phyloP scores from a whole-genome alignment of 768 basidiomycete genomes.

The Lactarius sp. region DNA sequence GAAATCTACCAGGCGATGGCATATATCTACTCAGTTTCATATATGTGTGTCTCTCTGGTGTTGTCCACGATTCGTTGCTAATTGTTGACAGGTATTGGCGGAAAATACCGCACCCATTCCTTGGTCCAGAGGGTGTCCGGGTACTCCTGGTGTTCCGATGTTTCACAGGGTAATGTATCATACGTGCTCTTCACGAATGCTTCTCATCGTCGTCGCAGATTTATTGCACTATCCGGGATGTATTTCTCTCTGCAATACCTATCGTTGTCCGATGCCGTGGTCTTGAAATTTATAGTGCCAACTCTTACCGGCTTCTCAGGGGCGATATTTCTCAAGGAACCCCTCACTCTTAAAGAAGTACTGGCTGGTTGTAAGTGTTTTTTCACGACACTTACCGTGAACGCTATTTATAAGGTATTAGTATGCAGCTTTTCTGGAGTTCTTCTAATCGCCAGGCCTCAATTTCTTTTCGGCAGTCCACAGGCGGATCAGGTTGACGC shows the following conservation, averaged over 20 bases:
- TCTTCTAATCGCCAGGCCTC: constrained; percentile 74
- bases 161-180: constrained; percentile 47
- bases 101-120: constrained; percentile 50
- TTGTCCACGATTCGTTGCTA: not conserved
- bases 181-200: not conserved
- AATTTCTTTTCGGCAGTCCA: constrained; percentile 57
- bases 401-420: constrained; percentile 23
- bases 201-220: constrained; percentile 38
- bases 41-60: constrained; percentile 38
- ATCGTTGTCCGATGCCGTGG: constrained; percentile 72
- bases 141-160: constrained; percentile 53
- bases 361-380: constrained; percentile 44
- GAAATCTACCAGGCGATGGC: constrained; percentile 42
- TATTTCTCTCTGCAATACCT: constrained; percentile 72
- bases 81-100: constrained; percentile 33
- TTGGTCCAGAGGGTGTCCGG: constrained; percentile 68
- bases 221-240: constrained; percentile 64
- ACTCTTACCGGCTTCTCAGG: constrained; percentile 59
- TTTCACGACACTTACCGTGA: not conserved
- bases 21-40: constrained; percentile 44
- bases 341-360: constrained; percentile 49
- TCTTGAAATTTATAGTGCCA: constrained; percentile 71
- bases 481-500: constrained; percentile 8
- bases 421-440: constrained; percentile 71
- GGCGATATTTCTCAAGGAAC: constrained; percentile 57